Conservation (phyloP, 169 alveolate species). For the Plasmodium sp. region DNA sequence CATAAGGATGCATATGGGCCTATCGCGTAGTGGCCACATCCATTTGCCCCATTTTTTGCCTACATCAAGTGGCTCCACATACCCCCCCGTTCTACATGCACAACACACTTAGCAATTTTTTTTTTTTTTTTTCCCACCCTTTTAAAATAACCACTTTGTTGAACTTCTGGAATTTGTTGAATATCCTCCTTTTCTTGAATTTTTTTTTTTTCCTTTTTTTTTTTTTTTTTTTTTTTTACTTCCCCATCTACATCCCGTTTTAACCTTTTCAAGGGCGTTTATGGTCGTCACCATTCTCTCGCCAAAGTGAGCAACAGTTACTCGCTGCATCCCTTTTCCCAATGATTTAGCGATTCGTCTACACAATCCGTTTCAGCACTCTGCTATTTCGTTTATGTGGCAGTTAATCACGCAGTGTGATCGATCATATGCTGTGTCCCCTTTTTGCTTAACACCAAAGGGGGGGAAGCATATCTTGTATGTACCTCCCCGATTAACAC, state of each 20-base stretch:
- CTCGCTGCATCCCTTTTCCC: conserved; percentile 5
- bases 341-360: conserved; percentile 2
- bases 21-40: background rate
- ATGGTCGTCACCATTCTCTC: background rate
- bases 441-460: background rate
- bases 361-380: conserved; percentile 27
- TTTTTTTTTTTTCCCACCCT: background rate
- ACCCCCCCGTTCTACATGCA: conserved; percentile 8
- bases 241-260: background rate
- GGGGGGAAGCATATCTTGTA: background rate
- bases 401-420: background rate
- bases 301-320: background rate
- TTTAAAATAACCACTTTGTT: conserved; percentile 35
- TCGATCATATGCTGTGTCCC: background rate
- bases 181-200: background rate
- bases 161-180: conserved; percentile 7
- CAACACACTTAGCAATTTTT: background rate
- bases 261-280: conserved; percentile 8
- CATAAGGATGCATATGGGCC: background rate
- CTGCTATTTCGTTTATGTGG: conserved; percentile 20
- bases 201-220: background rate
- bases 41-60: background rate
- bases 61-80: background rate
- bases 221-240: conserved; percentile 14
- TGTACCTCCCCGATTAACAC: background rate